Evolutionary conservation across 202 grass and related monocot genomes (phyloP).

Genomic region (Brachypodium distachyon): DNA sequence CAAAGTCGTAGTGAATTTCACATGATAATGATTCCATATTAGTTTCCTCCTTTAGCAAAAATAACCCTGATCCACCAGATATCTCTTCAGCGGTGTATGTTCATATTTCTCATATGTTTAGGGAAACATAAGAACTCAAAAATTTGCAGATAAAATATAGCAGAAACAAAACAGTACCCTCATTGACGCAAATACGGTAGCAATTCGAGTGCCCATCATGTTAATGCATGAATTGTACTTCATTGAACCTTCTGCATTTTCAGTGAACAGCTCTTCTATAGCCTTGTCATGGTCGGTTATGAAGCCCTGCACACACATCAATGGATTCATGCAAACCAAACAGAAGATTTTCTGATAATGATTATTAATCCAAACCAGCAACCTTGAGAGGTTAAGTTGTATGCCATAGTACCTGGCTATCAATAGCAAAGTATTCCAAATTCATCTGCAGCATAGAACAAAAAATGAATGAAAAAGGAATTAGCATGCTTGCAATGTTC

Average conservation of each 20-base stretch:
- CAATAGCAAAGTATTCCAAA: slow-evolving; percentile 80
- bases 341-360: background rate
- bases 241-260: slow-evolving; percentile 52
- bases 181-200: slow-evolving; percentile 69
- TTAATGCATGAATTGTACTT: slow-evolving; percentile 68
- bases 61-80: background rate
- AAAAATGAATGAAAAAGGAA: slow-evolving; percentile 2
- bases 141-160: background rate
- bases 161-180: slow-evolving; percentile 22
- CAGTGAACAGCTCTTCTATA: slow-evolving; percentile 74
- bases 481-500: background rate
- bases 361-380: background rate
- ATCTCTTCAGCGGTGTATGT: background rate
- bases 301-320: slow-evolving; percentile 46
- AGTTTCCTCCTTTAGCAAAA: background rate
- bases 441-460: slow-evolving; percentile 63
- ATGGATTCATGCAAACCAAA: slow-evolving; percentile 25
- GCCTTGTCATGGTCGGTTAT: slow-evolving; percentile 82
- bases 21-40: background rate
- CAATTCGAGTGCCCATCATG: slow-evolving; percentile 67
- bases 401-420: slow-evolving; percentile 60
- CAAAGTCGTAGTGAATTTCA: background rate
- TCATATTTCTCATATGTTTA: background rate
- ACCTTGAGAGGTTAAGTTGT: background rate
- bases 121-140: background rate